These are phyloP conservation scores for Blastocladiella emersonii DNA, from an alignment of 371 early-diverging fungal genomes.

Conservation along the genomic window DNA sequence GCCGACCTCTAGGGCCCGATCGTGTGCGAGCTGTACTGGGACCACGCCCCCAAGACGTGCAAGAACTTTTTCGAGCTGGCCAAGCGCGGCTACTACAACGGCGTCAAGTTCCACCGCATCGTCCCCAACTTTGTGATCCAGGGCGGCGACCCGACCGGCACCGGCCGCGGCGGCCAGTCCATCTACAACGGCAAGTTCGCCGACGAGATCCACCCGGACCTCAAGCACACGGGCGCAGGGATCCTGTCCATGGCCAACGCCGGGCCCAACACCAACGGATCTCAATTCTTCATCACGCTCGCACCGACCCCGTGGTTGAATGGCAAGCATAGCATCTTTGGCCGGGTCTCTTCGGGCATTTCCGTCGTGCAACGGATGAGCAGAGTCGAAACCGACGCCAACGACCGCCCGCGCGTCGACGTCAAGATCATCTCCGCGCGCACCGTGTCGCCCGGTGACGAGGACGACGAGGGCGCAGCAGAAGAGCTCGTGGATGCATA, in stretches of 20 bases:
- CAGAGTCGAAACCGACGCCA: constrained; percentile 39
- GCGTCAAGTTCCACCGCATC: constrained; percentile 63
- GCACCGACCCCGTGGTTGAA: constrained; percentile 58
- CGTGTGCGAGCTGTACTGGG: constrained; percentile 51
- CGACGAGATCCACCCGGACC: constrained; percentile 55
- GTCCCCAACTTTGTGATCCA: constrained; percentile 76
- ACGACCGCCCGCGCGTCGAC: not conserved
- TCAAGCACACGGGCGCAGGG: constrained; percentile 66
- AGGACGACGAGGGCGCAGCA: not conserved
- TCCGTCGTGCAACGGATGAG: constrained; percentile 55
- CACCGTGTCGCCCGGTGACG: not conserved
- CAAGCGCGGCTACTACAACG: constrained; percentile 41
- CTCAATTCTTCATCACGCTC: constrained; percentile 30
- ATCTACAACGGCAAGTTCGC: constrained; percentile 59
- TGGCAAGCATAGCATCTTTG: constrained; percentile 63
- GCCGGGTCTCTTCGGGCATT: constrained; percentile 49
- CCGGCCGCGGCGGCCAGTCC: constrained; percentile 34
- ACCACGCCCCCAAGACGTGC: constrained; percentile 58
- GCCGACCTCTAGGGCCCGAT: constrained; percentile 51
- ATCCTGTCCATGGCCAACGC: constrained; percentile 75
- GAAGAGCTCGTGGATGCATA: too few relatives aligned
- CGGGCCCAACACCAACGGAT: constrained; percentile 54
- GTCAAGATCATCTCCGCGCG: not conserved
- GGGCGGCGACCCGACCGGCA: constrained; percentile 30
- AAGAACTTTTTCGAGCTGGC: constrained; percentile 63